Evolutionary conservation across 2,329 filamentous ascomycete species (phyloP).

Genomic region (Juglanconis oblonga): DNA sequence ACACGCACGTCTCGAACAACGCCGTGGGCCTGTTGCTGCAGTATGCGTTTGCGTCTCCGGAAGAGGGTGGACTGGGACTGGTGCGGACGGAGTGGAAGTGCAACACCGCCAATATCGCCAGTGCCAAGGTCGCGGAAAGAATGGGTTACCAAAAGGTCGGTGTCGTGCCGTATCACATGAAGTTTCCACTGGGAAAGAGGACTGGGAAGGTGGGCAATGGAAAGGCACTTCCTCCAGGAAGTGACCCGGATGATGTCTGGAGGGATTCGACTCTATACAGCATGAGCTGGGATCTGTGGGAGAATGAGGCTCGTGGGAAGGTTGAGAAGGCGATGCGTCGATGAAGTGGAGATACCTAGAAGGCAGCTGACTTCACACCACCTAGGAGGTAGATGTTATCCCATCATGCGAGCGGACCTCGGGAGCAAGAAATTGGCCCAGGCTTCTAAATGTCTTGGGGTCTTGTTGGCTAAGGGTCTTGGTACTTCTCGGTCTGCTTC

Average conservation of each 20-base stretch:
- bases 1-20: conserved; percentile 33
- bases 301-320: conserved; percentile 18
- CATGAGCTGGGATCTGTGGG: conserved; percentile 31
- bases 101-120: conserved; percentile 25
- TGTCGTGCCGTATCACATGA: conserved; percentile 28
- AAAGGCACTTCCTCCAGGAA: conserved; percentile 20
- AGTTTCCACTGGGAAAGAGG: conserved; percentile 23
- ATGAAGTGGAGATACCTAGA: neutral
- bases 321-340: conserved; percentile 21
- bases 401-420: no score
- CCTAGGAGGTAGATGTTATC: no score
- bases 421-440: no score
- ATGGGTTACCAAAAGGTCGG: conserved; percentile 33
- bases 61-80: conserved; percentile 24
- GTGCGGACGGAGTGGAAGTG: conserved; percentile 32
- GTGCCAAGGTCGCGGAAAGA: conserved; percentile 27
- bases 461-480: no score
- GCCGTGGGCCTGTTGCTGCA: conserved; percentile 32
- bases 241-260: conserved; percentile 25
- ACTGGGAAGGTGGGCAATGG: conserved; percentile 26
- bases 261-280: conserved; percentile 25
- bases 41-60: conserved; percentile 22
- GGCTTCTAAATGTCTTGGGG: no score
- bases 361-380: no score
- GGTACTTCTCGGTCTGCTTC: no score